phyloP scores from a whole-genome alignment of 106 monocot species.

The Phalaenopsis equestris region DNA sequence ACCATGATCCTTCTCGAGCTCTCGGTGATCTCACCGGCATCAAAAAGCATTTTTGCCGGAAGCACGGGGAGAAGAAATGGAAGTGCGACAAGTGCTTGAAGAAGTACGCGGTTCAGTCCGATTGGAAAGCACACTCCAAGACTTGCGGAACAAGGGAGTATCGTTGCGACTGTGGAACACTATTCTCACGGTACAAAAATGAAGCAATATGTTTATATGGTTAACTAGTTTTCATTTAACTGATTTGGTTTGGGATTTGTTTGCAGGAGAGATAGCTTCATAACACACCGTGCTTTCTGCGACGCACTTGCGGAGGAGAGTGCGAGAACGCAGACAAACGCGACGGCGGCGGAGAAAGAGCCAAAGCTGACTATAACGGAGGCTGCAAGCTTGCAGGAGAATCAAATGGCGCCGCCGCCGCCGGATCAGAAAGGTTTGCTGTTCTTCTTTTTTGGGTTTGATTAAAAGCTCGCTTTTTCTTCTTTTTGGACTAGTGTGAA shows the following conservation, averaged over 20 bases:
- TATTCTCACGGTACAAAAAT: slow-evolving; percentile 2
- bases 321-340: slow-evolving; percentile 12
- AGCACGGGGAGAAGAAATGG: slow-evolving; percentile 75
- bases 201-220: not conserved
- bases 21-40: slow-evolving; percentile 22
- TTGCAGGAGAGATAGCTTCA: slow-evolving; percentile 34
- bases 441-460: not conserved
- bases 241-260: not conserved
- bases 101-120: slow-evolving; percentile 76
- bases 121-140: slow-evolving; percentile 58
- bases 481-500: not conserved
- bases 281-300: slow-evolving; percentile 41
- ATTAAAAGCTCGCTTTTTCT: not conserved
- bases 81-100: slow-evolving; percentile 69
- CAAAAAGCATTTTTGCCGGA: slow-evolving; percentile 66
- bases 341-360: slow-evolving; percentile 3
- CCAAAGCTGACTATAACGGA: not conserved
- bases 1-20: slow-evolving; percentile 31
- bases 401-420: slow-evolving; percentile 6
- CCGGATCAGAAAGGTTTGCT: slow-evolving; percentile 14
- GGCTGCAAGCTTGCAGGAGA: not conserved
- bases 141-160: slow-evolving; percentile 2
- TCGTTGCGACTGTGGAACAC: slow-evolving; percentile 6
- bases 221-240: not conserved
- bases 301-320: slow-evolving; percentile 40